A percentile compares a stretch with the other conserved stretches of the same genome.
Evolutionary conservation across 345 rosid species (phyloP).

Genomic region (Draba incana): DNA sequence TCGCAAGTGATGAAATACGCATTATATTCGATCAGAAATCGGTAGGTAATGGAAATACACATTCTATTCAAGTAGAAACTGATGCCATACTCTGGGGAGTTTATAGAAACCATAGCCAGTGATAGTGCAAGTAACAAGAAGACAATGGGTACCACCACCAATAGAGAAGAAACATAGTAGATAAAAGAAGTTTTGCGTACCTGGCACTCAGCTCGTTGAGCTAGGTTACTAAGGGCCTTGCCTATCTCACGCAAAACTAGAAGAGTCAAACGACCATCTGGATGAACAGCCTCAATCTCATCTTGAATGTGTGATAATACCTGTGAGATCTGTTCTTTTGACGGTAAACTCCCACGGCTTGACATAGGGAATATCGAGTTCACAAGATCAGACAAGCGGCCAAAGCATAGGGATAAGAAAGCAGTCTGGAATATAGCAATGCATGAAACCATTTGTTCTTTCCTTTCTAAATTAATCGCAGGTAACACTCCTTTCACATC

Average conservation of each 20-base stretch:
- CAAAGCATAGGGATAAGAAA: conserved; percentile 74
- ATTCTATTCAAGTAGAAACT: too few relatives aligned
- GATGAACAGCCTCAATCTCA: conserved; percentile 90
- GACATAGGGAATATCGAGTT: conserved; percentile 84
- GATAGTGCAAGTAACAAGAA: not conserved
- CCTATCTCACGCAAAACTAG: conserved; percentile 86
- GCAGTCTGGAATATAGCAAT: conserved; percentile 90
- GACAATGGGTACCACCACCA: not conserved
- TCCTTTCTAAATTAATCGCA: conserved; percentile 75
- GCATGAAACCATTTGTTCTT: conserved; percentile 76
- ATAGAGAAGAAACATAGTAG: conserved; percentile 7
- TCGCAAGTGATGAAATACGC: not conserved
- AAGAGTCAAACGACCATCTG: conserved; percentile 87
- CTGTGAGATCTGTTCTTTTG: conserved; percentile 85
- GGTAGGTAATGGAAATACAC: too few relatives aligned
- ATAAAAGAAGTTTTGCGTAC: conserved; percentile 40
- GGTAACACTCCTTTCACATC: conserved; percentile 93
- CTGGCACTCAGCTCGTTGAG: conserved; percentile 95
- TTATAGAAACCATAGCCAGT: not conserved
- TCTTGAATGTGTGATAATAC: conserved; percentile 86
- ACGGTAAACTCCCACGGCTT: conserved; percentile 91
- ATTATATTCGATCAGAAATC: conserved; percentile 9
- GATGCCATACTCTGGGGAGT: conserved; percentile 1
- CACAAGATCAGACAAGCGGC: conserved; percentile 89
- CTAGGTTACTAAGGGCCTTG: conserved; percentile 77